Conservation (phyloP, 169 alveolate species). For the Plasmodium gaboni region DNA sequence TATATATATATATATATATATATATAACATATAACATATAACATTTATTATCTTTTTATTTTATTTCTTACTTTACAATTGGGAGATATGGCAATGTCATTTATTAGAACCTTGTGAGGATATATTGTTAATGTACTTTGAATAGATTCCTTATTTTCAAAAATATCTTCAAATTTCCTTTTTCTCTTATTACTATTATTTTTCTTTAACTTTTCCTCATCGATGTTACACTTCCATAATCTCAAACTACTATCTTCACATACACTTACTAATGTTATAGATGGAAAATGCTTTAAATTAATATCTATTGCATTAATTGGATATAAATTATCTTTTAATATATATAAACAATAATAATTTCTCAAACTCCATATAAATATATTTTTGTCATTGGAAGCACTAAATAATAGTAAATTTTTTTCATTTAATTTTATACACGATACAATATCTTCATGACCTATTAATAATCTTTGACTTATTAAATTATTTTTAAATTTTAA, state of each 20-base stretch:
- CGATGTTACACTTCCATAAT: constrained; percentile 42
- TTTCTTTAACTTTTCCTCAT: constrained; percentile 10
- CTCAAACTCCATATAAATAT: constrained; percentile 69
- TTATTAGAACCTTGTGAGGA: constrained; percentile 60
- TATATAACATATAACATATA: no score
- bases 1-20: background rate
- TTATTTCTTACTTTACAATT: constrained; percentile 41
- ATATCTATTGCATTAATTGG: constrained; percentile 71
- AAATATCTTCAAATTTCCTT: constrained; percentile 50
- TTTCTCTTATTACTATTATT: constrained; percentile 22
- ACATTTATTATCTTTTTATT: no score
- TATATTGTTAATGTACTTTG: constrained; percentile 56
- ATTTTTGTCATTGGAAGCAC: constrained; percentile 76
- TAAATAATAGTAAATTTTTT: constrained; percentile 39
- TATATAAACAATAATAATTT: constrained; percentile 30
- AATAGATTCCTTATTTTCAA: constrained; percentile 25
- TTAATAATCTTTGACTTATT: constrained; percentile 45
- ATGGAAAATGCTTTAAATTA: constrained; percentile 46
- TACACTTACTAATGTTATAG: constrained; percentile 51
- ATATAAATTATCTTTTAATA: constrained; percentile 68
- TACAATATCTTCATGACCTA: constrained; percentile 76
- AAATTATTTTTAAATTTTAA: constrained; percentile 52
- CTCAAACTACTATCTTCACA: constrained; percentile 75
- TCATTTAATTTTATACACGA: constrained; percentile 51
- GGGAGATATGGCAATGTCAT: constrained; percentile 59